Conservation (phyloP, 2,329 filamentous ascomycete genomes). For the Curvularia hawaiiensis region DNA sequence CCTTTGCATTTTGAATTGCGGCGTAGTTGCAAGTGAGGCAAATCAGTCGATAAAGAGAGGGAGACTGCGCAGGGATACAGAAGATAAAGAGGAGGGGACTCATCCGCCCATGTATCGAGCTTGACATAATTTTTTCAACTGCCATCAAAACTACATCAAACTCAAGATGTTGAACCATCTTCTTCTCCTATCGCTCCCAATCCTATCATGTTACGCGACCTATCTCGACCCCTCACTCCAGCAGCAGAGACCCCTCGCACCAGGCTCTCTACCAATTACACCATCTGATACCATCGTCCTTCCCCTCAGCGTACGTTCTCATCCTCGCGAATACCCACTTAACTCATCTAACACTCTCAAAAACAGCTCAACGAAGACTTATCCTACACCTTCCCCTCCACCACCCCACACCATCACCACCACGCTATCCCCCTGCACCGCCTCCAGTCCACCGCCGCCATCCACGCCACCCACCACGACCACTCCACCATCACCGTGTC, state of each 20-base stretch:
- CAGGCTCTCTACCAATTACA: not conserved
- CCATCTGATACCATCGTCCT: not conserved
- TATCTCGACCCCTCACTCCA: constrained; percentile 7
- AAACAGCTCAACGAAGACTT: constrained; percentile 14
- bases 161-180: constrained; percentile 3
- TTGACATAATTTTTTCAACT: not conserved
- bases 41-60: not conserved
- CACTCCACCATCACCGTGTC: constrained; percentile 6
- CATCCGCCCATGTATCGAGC: not conserved
- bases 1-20: not conserved
- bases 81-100: not conserved
- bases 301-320: constrained; percentile 3
- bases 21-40: constrained; percentile 1
- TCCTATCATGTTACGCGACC: constrained; percentile 3
- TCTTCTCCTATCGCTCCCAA: not conserved
- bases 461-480: not conserved
- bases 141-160: not conserved
- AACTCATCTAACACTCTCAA: too few species aligned
- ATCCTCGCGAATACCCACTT: not conserved
- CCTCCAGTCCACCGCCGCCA: constrained; percentile 1
- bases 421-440: constrained; percentile 3
- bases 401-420: not conserved
- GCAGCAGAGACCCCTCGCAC: constrained; percentile 16
- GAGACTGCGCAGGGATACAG: not conserved
- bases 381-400: constrained; percentile 8